Evolutionary conservation across 2,329 filamentous ascomycete genomes (phyloP).

Genomic region (Chrysoporthe cubensis): DNA sequence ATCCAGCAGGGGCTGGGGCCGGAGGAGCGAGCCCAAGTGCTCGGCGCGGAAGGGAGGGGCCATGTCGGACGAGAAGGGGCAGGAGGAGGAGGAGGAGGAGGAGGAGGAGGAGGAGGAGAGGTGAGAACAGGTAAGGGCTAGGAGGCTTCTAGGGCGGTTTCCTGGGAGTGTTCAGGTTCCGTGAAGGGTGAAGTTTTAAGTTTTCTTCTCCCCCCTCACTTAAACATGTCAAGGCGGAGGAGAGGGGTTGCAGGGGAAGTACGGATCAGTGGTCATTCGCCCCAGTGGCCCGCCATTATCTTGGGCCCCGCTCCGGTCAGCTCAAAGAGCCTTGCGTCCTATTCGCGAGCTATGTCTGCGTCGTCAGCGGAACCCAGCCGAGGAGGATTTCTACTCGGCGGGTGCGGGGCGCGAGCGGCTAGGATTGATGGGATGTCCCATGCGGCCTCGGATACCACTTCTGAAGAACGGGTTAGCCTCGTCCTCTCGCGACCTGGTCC

Average conservation of each 20-base stretch:
- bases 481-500: background rate
- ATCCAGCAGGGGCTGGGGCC: slow-evolving; percentile 39
- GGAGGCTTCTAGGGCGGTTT: background rate
- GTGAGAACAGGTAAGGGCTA: background rate
- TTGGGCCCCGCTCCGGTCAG: background rate
- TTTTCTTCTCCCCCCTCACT: background rate
- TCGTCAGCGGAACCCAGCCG: slow-evolving; percentile 2
- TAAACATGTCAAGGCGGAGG: background rate
- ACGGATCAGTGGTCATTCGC: background rate
- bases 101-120: background rate
- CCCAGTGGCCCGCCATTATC: background rate
- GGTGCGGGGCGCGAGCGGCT: background rate
- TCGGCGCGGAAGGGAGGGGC: slow-evolving; percentile 41
- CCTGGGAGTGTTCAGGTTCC: background rate
- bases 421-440: background rate
- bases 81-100: too few relatives aligned
- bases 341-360: background rate
- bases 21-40: slow-evolving; percentile 43
- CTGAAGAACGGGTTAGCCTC: background rate
- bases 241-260: background rate
- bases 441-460: background rate
- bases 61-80: slow-evolving; percentile 31
- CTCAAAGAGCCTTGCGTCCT: background rate
- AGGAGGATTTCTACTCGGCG: background rate
- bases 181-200: too few relatives aligned